Conservation (phyloP, 352 stramenopile genomes). For the Phytophthora melonis region DNA sequence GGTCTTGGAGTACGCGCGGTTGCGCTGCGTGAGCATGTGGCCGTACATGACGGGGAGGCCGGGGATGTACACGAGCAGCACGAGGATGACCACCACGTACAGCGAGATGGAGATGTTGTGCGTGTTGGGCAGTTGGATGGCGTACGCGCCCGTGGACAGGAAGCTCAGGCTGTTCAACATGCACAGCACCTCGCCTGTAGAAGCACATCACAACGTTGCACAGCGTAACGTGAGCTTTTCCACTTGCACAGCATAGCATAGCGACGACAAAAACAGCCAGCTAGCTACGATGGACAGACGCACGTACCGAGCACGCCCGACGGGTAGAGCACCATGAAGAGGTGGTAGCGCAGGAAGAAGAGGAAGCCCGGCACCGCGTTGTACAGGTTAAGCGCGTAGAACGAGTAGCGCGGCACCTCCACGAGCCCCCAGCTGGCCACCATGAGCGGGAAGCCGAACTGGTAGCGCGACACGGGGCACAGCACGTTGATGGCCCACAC, state of each 20-base stretch:
- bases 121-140: slow-evolving; percentile 78
- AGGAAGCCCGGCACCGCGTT: slow-evolving; percentile 94
- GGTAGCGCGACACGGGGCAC: slow-evolving; percentile 73
- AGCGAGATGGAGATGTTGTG: slow-evolving; percentile 83
- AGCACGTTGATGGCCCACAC: slow-evolving; percentile 95
- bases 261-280: slow-evolving; percentile 1
- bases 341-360: slow-evolving; percentile 98
- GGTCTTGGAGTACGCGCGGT: slow-evolving; percentile 83
- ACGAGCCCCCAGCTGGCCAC: slow-evolving; percentile 89
- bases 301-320: slow-evolving; percentile 94
- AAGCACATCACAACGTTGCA: slow-evolving; percentile 8
- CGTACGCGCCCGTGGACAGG: slow-evolving; percentile 67
- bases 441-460: slow-evolving; percentile 91
- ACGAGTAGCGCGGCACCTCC: slow-evolving; percentile 97
- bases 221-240: slow-evolving; percentile 23
- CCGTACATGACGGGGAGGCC: slow-evolving; percentile 86
- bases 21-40: slow-evolving; percentile 89
- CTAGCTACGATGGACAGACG: slow-evolving; percentile 16
- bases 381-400: slow-evolving; percentile 97
- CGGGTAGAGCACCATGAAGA: slow-evolving; percentile 99
- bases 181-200: slow-evolving; percentile 72
- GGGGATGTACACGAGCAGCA: slow-evolving; percentile 78
- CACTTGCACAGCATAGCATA: slow-evolving; percentile 4
- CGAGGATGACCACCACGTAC: slow-evolving; percentile 75
- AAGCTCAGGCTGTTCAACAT: slow-evolving; percentile 76